These are phyloP conservation scores for Claviceps sp. DNA, from an alignment of 2,329 filamentous ascomycete genomes.

Conservation along the genomic window DNA sequence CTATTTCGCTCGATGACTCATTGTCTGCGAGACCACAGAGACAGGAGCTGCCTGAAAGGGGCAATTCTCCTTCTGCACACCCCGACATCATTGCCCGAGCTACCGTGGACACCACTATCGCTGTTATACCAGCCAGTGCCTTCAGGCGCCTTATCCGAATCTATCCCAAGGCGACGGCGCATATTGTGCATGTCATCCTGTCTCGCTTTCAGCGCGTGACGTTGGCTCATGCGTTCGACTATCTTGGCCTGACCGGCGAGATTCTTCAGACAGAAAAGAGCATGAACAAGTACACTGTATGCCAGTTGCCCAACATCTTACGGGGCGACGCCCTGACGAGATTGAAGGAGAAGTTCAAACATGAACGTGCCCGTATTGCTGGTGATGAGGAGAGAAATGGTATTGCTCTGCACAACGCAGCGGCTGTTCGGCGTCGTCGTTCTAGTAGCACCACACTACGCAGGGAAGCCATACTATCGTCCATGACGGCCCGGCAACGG, in stretches of 20 bases:
- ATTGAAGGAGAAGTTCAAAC: constrained; percentile 83
- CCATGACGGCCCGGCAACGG: constrained; percentile 35
- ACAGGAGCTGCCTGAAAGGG: constrained; percentile 28
- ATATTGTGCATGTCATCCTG: constrained; percentile 95
- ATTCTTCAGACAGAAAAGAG: constrained; percentile 85
- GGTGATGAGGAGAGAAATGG: constrained; percentile 73
- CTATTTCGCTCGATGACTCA: constrained; percentile 52
- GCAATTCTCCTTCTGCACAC: constrained; percentile 63
- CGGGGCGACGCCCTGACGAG: constrained; percentile 70
- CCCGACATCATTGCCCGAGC: constrained; percentile 95
- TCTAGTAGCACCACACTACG: constrained; percentile 63
- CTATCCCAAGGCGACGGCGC: constrained; percentile 90
- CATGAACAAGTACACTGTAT: constrained; percentile 86
- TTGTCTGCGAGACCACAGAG: constrained; percentile 18
- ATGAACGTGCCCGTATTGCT: constrained; percentile 69
- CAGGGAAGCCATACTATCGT: constrained; percentile 66
- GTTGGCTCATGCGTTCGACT: constrained; percentile 84
- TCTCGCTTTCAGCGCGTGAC: constrained; percentile 91
- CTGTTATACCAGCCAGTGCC: constrained; percentile 92
- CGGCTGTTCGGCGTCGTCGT: constrained; percentile 49
- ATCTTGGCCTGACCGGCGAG: constrained; percentile 81
- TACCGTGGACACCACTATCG: constrained; percentile 92
- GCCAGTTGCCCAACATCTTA: constrained; percentile 81
- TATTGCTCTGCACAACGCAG: constrained; percentile 82
- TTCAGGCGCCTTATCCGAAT: constrained; percentile 85